A percentile compares a stretch with the other conserved stretches of the same genome.
These are phyloP conservation scores for Yarrowia sp. DNA, from an alignment of 805 yeast species.

Conservation along the genomic window DNA sequence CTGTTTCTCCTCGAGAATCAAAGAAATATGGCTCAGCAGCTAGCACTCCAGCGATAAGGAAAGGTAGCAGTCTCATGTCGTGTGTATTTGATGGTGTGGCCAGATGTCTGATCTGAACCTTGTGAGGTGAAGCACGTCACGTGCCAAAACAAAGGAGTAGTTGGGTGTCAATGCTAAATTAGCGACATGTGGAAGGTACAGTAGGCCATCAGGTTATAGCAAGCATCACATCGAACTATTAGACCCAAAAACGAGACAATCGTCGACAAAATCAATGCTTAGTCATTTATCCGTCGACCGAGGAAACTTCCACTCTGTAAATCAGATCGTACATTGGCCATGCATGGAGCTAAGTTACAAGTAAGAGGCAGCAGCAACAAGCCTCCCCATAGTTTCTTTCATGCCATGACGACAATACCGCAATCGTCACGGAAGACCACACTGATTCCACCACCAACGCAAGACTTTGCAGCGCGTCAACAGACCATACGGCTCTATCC, in stretches of 20 bases:
- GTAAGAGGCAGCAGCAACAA: conserved; percentile 30
- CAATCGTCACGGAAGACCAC: conserved; percentile 35
- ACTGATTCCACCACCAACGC: conserved; percentile 41
- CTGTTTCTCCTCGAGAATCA: conserved; percentile 30
- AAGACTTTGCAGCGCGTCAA: conserved; percentile 43
- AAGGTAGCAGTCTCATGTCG: conserved; percentile 23
- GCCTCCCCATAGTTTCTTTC: conserved; percentile 14
- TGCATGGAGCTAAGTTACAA: conserved; percentile 33
- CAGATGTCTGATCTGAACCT: conserved; percentile 38
- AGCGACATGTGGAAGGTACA: conserved; percentile 5
- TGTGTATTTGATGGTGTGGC: conserved; percentile 23
- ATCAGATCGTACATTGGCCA: conserved; percentile 24
- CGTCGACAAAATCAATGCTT: not conserved
- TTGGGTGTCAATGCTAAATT: conserved; percentile 12
- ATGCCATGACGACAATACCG: conserved; percentile 37
- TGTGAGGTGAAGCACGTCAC: conserved; percentile 10
- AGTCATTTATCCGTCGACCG: not conserved
- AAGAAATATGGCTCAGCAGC: conserved; percentile 30
- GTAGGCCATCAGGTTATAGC: not conserved
- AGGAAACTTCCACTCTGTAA: not conserved
- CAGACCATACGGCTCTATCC: conserved; percentile 48
- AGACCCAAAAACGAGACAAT: not conserved
- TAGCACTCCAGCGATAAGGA: conserved; percentile 22
- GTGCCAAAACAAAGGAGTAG: conserved; percentile 24
- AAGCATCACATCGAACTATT: not conserved